These are phyloP conservation scores for Hippophae gyantsensis DNA, from an alignment of 306 rosid genomes.

Conservation along the genomic window DNA sequence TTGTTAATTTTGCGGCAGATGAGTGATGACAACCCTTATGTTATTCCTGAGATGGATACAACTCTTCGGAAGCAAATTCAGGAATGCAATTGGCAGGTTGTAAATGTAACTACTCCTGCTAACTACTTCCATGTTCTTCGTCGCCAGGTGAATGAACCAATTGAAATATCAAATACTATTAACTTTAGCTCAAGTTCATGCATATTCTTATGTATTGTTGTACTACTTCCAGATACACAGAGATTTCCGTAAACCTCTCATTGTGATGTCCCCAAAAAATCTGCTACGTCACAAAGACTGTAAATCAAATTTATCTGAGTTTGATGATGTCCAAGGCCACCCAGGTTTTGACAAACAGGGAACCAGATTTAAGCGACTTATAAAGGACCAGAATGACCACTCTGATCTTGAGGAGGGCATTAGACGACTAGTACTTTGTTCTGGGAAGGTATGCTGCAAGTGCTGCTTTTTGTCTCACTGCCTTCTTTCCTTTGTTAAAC, in stretches of 20 bases:
- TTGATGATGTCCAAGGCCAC: constrained; percentile 98
- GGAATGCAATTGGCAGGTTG: constrained; percentile 98
- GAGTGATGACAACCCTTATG: constrained; percentile 89
- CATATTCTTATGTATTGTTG: constrained; percentile 15
- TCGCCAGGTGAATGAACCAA: constrained; percentile 61
- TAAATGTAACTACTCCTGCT: constrained; percentile 94
- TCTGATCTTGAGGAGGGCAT: constrained; percentile 75
- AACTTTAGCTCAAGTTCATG: neutral
- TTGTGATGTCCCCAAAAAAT: constrained; percentile 94
- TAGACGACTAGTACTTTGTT: constrained; percentile 83
- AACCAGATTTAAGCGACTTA: constrained; percentile 93
- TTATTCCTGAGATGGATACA: constrained; percentile 97
- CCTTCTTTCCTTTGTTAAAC: neutral
- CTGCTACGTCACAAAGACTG: constrained; percentile 89
- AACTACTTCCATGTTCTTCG: constrained; percentile 94
- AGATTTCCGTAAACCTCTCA: constrained; percentile 89
- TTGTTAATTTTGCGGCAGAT: constrained; percentile 52
- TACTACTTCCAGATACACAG: constrained; percentile 55
- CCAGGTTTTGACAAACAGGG: constrained; percentile 99
- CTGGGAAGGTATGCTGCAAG: constrained; percentile 61
- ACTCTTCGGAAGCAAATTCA: constrained; percentile 90
- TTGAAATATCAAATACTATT: constrained; percentile 9
- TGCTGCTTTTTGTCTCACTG: neutral
- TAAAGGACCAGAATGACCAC: constrained; percentile 76
- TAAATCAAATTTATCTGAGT: constrained; percentile 82